Base-by-base conservation (phyloP, 148 eudicot genomes). In the Rheum nobile region DNA sequence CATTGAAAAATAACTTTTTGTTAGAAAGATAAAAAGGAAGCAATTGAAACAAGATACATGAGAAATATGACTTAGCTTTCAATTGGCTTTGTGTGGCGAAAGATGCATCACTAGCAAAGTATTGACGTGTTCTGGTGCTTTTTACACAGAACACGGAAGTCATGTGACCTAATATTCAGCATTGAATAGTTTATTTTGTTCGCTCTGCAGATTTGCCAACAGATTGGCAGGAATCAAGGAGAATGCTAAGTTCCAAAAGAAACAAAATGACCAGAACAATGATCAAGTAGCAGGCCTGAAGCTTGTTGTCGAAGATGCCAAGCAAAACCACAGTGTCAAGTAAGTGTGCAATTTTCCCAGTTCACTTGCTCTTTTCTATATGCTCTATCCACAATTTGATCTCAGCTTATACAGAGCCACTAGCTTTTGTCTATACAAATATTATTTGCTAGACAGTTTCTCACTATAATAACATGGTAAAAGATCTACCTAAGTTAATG, bases 141-240 rank as follows among this genome's bases (percentile, higher is more conserved):
- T 26, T 63, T 28, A 0, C 26, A 63, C n/a, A 28, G 16, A 31
- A 57, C 2, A n/a, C 37, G 46, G 13, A 42, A 69, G 43, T 19
- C 43, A 10, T 69, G 70, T 32, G 71, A 32, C 0, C 71, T 24
- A 67, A 67, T 16, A n/a, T 32, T 67, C 71, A 67, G 31, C 19
- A 70, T 0, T 43, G 46, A 4, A 8, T 41, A 21, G 29, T 43
- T 70, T 19, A 16, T 39, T 43, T 38, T 70, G 32, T 21, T 59
- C 61, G 12, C 35, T 52, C 24, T 67, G 85, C 80, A 94, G 98
- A 81, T 94, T 94, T 78, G 98, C 98, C 34, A 89, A 80, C 79
- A 88, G 98, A 77, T 84, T 94, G 50, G 89, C 88, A 10, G 97
- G 97, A 71, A 91, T 94, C 55, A 91, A 89, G 78, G 98, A 94